These are phyloP conservation scores for Dipodascopsis tothii DNA, from an alignment of 805 yeast species.

Conservation along the genomic window DNA sequence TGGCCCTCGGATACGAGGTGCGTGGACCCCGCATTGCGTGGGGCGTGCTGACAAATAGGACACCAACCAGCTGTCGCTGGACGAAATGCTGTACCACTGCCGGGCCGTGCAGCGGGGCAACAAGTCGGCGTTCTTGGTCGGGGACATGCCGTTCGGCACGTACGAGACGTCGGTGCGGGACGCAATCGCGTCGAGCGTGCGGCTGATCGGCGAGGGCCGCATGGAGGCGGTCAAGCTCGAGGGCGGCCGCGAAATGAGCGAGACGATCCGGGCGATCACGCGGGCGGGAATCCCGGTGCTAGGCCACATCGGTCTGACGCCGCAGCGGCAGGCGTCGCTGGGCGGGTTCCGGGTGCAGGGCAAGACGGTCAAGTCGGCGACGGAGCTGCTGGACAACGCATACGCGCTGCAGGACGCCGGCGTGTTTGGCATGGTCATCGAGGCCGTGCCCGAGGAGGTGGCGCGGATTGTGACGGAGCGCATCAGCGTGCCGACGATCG, in stretches of 20 bases:
- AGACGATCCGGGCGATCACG: constrained; percentile 49
- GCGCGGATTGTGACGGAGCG: constrained; percentile 56
- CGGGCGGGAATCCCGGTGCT: constrained; percentile 76
- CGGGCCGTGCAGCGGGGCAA: constrained; percentile 71
- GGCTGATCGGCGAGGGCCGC: constrained; percentile 47
- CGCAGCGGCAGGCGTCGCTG: constrained; percentile 68
- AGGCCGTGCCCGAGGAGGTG: constrained; percentile 74
- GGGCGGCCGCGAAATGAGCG: constrained; percentile 57
- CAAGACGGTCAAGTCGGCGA: constrained; percentile 44
- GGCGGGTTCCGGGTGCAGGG: constrained; percentile 93
- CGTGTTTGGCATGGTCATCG: constrained; percentile 65
- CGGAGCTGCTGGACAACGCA: constrained; percentile 58
- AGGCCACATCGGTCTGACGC: constrained; percentile 90
- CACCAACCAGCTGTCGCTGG: constrained; percentile 65
- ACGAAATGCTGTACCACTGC: constrained; percentile 68
- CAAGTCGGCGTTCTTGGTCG: constrained; percentile 57
- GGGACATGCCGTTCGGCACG: constrained; percentile 84
- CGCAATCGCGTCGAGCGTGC: constrained; percentile 54
- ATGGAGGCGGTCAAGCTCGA: constrained; percentile 79
- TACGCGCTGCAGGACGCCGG: constrained; percentile 65
- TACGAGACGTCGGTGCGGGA: constrained; percentile 59
- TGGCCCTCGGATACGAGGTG: constrained; percentile 69
- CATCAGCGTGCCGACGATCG: constrained; percentile 72
- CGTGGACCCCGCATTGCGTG: constrained; percentile 23
- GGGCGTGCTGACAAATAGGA: constrained; percentile 13